Base-by-base conservation (phyloP, 768 basidiomycete species). In the Serendipita indica region DNA sequence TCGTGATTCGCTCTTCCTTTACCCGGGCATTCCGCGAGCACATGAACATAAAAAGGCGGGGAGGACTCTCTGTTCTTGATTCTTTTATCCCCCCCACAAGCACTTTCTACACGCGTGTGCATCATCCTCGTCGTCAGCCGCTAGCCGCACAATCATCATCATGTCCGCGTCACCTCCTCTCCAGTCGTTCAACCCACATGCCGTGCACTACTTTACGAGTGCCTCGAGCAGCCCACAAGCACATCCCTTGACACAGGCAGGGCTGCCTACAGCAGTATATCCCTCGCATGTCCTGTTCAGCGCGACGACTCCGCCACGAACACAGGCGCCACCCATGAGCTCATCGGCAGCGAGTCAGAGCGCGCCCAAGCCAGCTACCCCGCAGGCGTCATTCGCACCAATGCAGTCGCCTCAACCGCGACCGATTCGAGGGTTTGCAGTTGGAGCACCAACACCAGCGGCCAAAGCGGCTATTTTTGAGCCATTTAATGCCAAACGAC, bases 321-420 rank as follows among this genome's bases (percentile, higher is more conserved):
- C 33, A 58, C 39, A 22, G 18, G 27, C 37, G 30, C 56, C 20
- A 35, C 57, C 34, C 39, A 57, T 6, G n/a, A n/a, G n/a, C n/a
- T 49, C 30, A 4, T 33, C 56, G 16, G 20, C 59, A 18, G 25
- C 12, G 13, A 13, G n/a, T 12, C n/a, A 16, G 18, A 5, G 20
- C 27, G 27, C 33, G 20, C 52, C 58, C 57, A n/a, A 10, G 2
- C 27, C 1, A 27, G 13, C 58, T 10, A 16, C 49, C 33, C 7
- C 46, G n/a, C 52, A 25, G 22, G 12, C 22, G 7, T 16, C 13
- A n/a, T 14, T 28, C 2, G 28, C 39, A 2, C 20, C 22, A 4
- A 41, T 61, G 2, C 57, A 35, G n/a, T 33, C 62, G 25, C 62
- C 62, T 28, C 61, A 62, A 57, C 62, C 62, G 22, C 13, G 45